phyloP scores from a whole-genome alignment of 2,329 filamentous ascomycete species.

The Acrocalymma vagum region DNA sequence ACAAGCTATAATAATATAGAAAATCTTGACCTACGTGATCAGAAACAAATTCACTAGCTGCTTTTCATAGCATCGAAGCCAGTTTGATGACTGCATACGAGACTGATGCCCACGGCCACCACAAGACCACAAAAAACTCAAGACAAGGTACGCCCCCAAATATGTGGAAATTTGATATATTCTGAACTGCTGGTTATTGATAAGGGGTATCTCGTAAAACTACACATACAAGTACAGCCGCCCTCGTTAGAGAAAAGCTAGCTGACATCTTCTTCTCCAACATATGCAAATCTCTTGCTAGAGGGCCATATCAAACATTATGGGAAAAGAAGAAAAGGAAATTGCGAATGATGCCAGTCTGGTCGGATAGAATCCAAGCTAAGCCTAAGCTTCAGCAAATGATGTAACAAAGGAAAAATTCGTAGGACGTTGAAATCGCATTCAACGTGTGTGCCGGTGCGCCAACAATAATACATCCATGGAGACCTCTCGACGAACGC shows the following conservation, averaged over 20 bases:
- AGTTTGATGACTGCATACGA: no score
- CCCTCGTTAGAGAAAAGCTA: conserved; percentile 7
- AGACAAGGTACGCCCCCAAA: no score
- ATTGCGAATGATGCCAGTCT: not conserved
- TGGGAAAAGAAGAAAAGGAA: conserved; percentile 6
- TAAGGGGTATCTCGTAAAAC: conserved; percentile 42
- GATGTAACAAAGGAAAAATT: conserved; percentile 38
- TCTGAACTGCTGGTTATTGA: no score
- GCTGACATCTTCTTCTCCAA: conserved; percentile 5
- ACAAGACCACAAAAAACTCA: no score
- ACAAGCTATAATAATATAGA: no score
- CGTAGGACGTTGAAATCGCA: conserved; percentile 44
- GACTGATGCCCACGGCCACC: no score
- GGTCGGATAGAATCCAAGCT: not conserved
- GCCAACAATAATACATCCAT: conserved; percentile 23
- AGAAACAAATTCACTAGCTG: no score
- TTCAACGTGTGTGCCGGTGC: conserved; percentile 38
- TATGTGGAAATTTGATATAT: no score
- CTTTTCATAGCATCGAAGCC: no score
- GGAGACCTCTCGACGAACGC: conserved; percentile 8
- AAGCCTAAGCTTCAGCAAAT: not conserved
- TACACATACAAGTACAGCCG: conserved; percentile 33
- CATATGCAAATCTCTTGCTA: conserved; percentile 6
- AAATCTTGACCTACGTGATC: no score
- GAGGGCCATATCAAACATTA: conserved; percentile 25